Base-by-base conservation (phyloP, 805 yeast genomes). In the Nakazawaea ambrosiae region DNA sequence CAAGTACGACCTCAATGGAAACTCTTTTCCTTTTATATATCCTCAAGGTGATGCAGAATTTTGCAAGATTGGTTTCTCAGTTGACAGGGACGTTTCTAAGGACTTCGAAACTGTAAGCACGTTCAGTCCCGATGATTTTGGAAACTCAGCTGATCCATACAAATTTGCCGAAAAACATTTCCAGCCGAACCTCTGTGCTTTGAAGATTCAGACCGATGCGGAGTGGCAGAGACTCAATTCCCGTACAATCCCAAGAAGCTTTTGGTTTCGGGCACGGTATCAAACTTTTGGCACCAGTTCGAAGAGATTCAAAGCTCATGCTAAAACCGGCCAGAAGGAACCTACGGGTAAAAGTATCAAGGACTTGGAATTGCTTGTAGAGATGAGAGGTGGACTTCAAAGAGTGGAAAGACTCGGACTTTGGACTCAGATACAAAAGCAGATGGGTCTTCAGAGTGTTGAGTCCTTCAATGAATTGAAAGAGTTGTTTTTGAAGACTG, bases 351-450 rank as follows among this genome's bases (percentile, higher is more conserved):
- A 22, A 10, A 8, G 10, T 22, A 10, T 22, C 10, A 8, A 7
- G 24, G 7, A 8, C 10, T 56, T 84, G 27, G 68, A 73, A 46
- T 61, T 69, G 27, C 65, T 75, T 11, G 92, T 85, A 2, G 61
- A 68, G 15, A 51, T 71, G 14, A 63, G 81, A 42, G 92, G 92
- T 15, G 94, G 94, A 0, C 78, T 66, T 51, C 64, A 66, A 9
- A 65, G 58, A 9, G 88, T 85, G n/a, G 72, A 81, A 32, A 56
- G 68, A 39, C 70, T 70, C 39, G 81, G 82, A 49, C 63, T 75
- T 32, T 86, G 95, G 96, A 87, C 87, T 1, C 87, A 82, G 50
- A 71, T 86, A 8, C 90, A 90, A 11, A 65, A 88, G 38, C 95
- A 84, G 48, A 59, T 86, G 34, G 94, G 95, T 0, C 82, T 78